Conservation (phyloP, 1,284 basidiomycete species). For the Cutaneotrichosporon sp. region DNA sequence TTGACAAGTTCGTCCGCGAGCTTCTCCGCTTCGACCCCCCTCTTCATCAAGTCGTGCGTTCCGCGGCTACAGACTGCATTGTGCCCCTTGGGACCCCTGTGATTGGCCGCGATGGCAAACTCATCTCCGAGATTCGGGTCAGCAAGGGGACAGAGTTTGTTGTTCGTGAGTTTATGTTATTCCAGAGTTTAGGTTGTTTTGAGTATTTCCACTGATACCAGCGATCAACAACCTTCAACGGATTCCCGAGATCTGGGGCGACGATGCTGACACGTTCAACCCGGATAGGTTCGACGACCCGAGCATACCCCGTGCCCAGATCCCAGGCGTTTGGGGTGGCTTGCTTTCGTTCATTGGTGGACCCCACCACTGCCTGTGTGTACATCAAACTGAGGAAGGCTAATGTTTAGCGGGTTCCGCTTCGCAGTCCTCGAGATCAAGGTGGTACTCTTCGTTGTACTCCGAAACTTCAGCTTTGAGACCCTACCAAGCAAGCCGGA, state of each 20-base stretch:
- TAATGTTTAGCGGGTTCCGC: conserved; percentile 54
- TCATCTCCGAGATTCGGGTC: conserved; percentile 39
- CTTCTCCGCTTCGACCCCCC: conserved; percentile 62
- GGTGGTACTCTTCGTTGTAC: conserved; percentile 55
- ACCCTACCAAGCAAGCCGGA: neutral
- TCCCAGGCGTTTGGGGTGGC: conserved; percentile 62
- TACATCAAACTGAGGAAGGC: neutral
- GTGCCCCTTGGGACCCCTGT: conserved; percentile 57
- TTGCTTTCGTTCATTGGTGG: conserved; percentile 64
- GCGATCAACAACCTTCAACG: conserved; percentile 54
- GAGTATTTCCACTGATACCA: conserved; percentile 8
- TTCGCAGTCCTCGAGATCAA: conserved; percentile 67
- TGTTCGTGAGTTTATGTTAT: conserved; percentile 34
- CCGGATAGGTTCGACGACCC: conserved; percentile 31
- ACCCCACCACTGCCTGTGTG: conserved; percentile 60
- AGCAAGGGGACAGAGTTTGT: conserved; percentile 40
- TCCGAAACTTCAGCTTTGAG: conserved; percentile 27
- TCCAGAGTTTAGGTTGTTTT: neutral
- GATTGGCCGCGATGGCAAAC: conserved; percentile 42
- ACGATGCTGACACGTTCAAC: conserved; percentile 62
- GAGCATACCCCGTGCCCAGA: conserved; percentile 43
- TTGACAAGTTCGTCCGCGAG: conserved; percentile 65
- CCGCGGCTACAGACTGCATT: conserved; percentile 55
- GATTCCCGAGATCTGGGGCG: conserved; percentile 60
- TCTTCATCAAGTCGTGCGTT: conserved; percentile 62